Conservation (phyloP, 352 stramenopile species). For the Globisporangium rhizosaccharum region DNA sequence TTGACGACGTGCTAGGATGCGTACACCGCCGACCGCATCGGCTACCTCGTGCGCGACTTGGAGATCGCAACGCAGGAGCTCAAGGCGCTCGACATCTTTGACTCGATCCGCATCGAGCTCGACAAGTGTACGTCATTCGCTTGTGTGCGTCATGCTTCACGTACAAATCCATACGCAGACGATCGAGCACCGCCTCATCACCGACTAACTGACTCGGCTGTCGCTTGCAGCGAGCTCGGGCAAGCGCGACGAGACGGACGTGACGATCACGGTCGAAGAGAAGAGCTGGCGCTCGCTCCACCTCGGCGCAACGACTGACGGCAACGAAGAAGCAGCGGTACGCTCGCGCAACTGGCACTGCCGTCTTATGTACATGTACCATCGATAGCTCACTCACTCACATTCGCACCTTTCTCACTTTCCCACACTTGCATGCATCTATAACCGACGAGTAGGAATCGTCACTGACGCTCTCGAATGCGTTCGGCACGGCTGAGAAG, state of each 20-base stretch:
- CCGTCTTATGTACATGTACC: too few relatives aligned
- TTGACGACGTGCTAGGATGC: slow-evolving; percentile 24
- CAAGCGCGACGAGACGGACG: slow-evolving; percentile 67
- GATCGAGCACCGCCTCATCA: too few relatives aligned
- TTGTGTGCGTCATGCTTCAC: neutral
- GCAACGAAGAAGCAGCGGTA: slow-evolving; percentile 80
- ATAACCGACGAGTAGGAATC: slow-evolving; percentile 41
- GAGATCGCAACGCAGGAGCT: slow-evolving; percentile 61
- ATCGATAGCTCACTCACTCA: too few relatives aligned
- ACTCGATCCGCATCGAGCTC: slow-evolving; percentile 75
- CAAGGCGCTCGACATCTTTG: slow-evolving; percentile 78
- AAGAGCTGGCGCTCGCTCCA: slow-evolving; percentile 84
- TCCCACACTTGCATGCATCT: too few relatives aligned
- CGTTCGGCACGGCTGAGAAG: slow-evolving; percentile 80
- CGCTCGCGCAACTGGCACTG: neutral
- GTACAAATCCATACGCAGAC: too few relatives aligned
- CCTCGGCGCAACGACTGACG: slow-evolving; percentile 78
- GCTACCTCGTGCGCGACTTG: slow-evolving; percentile 52
- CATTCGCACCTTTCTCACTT: too few relatives aligned
- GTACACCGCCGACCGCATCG: slow-evolving; percentile 64
- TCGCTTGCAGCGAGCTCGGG: slow-evolving; percentile 50
- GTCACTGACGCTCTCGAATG: slow-evolving; percentile 79
- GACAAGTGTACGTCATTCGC: slow-evolving; percentile 44
- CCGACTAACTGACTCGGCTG: neutral
- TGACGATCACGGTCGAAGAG: slow-evolving; percentile 86